Conservation (phyloP, 2,329 filamentous ascomycete genomes). For the Cytospora chrysosperma region DNA sequence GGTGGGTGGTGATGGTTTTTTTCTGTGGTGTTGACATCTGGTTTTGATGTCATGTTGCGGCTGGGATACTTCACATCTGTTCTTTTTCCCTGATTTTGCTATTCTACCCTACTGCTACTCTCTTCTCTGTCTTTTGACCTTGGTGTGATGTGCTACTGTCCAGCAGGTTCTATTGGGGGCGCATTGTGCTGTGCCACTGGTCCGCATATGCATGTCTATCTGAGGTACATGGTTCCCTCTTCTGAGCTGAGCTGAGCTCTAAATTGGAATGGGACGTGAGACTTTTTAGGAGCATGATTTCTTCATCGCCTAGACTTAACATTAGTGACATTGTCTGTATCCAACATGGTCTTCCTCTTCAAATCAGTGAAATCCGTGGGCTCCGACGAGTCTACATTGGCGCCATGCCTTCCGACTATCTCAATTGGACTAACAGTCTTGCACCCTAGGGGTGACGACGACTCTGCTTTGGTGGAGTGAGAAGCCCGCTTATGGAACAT, state of each 20-base stretch:
- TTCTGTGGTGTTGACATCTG: not conserved
- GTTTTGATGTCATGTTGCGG: too few relatives aligned
- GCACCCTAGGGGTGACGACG: not conserved
- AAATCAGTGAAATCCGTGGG: not conserved
- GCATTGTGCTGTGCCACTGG: not conserved
- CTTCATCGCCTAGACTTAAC: not conserved
- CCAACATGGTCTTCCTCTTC: not conserved
- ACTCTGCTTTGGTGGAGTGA: slow-evolving; percentile 3
- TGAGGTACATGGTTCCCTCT: too few relatives aligned
- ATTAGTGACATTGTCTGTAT: not conserved
- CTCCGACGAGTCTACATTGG: slow-evolving; percentile 1
- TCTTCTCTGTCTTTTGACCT: too few relatives aligned
- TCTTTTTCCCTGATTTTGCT: too few relatives aligned
- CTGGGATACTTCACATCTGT: too few relatives aligned
- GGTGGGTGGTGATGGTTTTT: too few relatives aligned
- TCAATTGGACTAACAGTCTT: not conserved
- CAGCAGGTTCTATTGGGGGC: too few relatives aligned
- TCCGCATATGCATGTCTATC: not conserved
- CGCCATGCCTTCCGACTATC: not conserved
- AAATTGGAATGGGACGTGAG: too few relatives aligned
- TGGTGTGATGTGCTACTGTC: not conserved
- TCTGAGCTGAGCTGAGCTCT: too few relatives aligned
- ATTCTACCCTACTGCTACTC: too few relatives aligned
- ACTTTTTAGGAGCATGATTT: not conserved
- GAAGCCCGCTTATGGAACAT: not conserved